Evolutionary conservation across 1,284 basidiomycete genomes (phyloP), one percentile per base, ranked within the genome.

Genomic region (Cryptococcus floricola): DNA sequence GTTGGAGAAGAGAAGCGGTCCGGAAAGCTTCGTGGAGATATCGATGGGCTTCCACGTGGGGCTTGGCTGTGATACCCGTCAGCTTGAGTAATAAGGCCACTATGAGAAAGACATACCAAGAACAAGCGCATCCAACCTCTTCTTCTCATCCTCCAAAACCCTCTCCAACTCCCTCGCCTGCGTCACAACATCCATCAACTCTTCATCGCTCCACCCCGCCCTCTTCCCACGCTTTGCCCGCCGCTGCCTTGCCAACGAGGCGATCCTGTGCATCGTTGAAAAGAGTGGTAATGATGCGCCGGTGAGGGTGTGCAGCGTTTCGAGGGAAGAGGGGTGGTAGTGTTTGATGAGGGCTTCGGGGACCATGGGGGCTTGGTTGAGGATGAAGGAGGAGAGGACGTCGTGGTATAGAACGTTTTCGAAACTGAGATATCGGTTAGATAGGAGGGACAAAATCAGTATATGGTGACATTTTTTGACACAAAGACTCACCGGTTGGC

Each of bases 381-480:
- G 57, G 41, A 67, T 62, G 44, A 58, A 63, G 2, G 67, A 66
- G 52, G 62, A 64, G 16, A 70, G 59, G 23, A 68, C 60, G 50
- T 70, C 66, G 48, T 69, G 66, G 45, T 70, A 70, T 16, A 70
- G 48, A n/a, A 72, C 25, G 41, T 72, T 70, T 37, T 72, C 67
- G 38, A 72, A 67, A 54, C 69, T 68, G 51, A 9, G n/a, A 14
- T 3, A 25, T 6, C 37, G 9, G 27, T 53, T 18, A 50, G 46
- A n/a, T n/a, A n/a, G n/a, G n/a, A n/a, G n/a, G n/a, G n/a, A n/a
- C n/a, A n/a, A n/a, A n/a, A n/a, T n/a, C n/a, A n/a, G n/a, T n/a
- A n/a, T n/a, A n/a, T n/a, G n/a, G n/a, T n/a, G n/a, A n/a, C n/a
- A n/a, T n/a, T n/a, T n/a, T n/a, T n/a, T n/a, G n/a, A n/a, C n/a